Percentiles rank a stretch among this genome's conserved stretches.
phyloP scores from a whole-genome alignment of 192 early-diverging fungal genomes.

The Coemansia sp. region DNA sequence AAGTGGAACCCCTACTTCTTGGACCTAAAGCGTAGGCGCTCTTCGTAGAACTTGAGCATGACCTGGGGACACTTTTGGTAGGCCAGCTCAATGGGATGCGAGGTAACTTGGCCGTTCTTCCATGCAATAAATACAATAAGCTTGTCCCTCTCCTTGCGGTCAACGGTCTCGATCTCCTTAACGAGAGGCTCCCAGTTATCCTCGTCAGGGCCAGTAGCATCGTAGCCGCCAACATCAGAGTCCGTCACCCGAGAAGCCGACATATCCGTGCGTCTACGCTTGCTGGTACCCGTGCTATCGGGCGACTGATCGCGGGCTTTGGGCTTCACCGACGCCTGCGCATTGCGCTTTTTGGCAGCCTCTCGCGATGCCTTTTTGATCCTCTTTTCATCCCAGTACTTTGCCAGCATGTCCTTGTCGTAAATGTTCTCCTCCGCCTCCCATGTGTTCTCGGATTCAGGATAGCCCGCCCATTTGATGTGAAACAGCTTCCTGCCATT shows the following conservation, averaged over 20 bases:
- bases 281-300: neutral
- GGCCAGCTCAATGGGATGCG: slow-evolving; percentile 33
- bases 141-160: slow-evolving; percentile 9
- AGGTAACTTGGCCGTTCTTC: slow-evolving; percentile 47
- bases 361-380: slow-evolving; percentile 6
- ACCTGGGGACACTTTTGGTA: slow-evolving; percentile 48
- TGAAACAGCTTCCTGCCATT: slow-evolving; percentile 27
- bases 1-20: neutral
- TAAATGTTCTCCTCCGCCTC: slow-evolving; percentile 56
- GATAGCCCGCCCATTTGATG: slow-evolving; percentile 59
- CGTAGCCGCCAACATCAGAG: neutral
- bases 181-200: slow-evolving; percentile 34
- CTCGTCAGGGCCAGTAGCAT: neutral
- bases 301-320: neutral
- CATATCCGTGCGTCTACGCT: slow-evolving; percentile 19
- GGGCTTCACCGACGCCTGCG: neutral
- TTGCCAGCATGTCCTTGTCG: slow-evolving; percentile 30
- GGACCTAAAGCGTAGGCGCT: slow-evolving; percentile 51
- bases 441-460: slow-evolving; percentile 56
- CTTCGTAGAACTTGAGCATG: slow-evolving; percentile 57
- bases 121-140: slow-evolving; percentile 48
- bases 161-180: slow-evolving; percentile 32
- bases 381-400: slow-evolving; percentile 31
- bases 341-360: slow-evolving; percentile 5
- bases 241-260: neutral